These are phyloP conservation scores for Ophiostoma sp. DNA, from an alignment of 2,329 filamentous ascomycete species.

Conservation along the genomic window DNA sequence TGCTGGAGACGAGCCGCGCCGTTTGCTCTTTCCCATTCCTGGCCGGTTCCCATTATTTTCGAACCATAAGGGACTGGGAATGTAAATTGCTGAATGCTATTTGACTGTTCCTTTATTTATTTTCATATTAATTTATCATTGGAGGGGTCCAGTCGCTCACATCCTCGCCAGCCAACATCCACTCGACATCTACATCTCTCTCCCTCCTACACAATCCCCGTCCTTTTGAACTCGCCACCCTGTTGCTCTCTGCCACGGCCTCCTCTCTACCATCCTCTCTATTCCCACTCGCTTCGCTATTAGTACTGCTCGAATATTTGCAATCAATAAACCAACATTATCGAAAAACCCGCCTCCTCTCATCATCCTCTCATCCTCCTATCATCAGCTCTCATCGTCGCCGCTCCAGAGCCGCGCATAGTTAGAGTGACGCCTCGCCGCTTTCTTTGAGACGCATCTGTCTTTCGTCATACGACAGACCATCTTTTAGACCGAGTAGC, in stretches of 20 bases:
- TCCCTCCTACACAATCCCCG: not conserved
- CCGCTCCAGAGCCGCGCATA: not conserved
- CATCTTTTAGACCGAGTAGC: not conserved
- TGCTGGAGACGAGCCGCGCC: not conserved
- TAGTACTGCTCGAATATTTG: not conserved
- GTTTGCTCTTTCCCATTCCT: constrained; percentile 12
- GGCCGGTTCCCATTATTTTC: not conserved
- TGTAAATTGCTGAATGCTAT: not conserved
- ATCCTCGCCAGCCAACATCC: not conserved
- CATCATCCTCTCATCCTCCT: not conserved
- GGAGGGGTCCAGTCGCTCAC: not conserved
- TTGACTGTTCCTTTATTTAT: not conserved
- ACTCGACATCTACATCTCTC: not conserved
- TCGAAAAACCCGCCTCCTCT: not conserved
- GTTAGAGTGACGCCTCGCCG: not conserved
- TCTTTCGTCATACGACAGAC: constrained; percentile 8
- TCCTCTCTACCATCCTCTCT: not conserved
- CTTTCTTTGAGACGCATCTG: not conserved
- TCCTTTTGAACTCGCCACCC: not conserved
- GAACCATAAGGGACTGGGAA: not conserved
- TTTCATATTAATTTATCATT: not conserved
- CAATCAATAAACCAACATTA: not conserved
- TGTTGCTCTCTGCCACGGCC: not conserved
- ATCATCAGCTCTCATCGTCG: not conserved
- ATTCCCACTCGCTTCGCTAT: not conserved